These are phyloP conservation scores for Cochlearia excelsa DNA, from an alignment of 345 rosid species.

Conservation along the genomic window DNA sequence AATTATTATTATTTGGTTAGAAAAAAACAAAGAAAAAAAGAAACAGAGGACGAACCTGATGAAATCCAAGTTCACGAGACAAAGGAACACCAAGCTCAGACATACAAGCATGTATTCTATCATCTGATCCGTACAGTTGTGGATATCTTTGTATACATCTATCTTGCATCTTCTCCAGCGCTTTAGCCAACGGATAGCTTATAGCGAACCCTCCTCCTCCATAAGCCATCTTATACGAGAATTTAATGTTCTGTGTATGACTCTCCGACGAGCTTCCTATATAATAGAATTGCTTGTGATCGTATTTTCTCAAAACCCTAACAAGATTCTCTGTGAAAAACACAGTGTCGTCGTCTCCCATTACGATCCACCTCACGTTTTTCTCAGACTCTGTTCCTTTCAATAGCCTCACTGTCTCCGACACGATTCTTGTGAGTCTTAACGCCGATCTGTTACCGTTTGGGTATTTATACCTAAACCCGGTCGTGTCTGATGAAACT, in stretches of 20 bases:
- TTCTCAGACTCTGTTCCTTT: conserved; percentile 38
- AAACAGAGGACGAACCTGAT: conserved; percentile 57
- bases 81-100: conserved; percentile 88
- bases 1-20: no score
- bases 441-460: conserved; percentile 59
- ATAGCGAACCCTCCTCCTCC: conserved; percentile 95
- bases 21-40: neutral
- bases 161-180: conserved; percentile 61
- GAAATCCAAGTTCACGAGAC: conserved; percentile 67
- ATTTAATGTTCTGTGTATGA: conserved; percentile 64
- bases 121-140: conserved; percentile 67
- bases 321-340: conserved; percentile 63
- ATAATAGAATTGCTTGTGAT: conserved; percentile 62
- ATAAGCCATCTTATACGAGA: conserved; percentile 71
- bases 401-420: conserved; percentile 56
- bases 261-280: conserved; percentile 75
- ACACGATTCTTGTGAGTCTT: conserved; percentile 60
- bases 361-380: conserved; percentile 72
- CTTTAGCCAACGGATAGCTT: conserved; percentile 63
- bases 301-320: conserved; percentile 59
- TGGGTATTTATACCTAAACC: conserved; percentile 45
- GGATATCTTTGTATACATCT: conserved; percentile 61
- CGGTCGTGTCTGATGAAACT: conserved; percentile 52
- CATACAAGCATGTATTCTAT: conserved; percentile 85
- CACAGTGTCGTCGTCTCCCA: conserved; percentile 89